Evolutionary conservation across 2,329 filamentous ascomycete species (phyloP).

Genomic region (Hymenoscyphus scutula): DNA sequence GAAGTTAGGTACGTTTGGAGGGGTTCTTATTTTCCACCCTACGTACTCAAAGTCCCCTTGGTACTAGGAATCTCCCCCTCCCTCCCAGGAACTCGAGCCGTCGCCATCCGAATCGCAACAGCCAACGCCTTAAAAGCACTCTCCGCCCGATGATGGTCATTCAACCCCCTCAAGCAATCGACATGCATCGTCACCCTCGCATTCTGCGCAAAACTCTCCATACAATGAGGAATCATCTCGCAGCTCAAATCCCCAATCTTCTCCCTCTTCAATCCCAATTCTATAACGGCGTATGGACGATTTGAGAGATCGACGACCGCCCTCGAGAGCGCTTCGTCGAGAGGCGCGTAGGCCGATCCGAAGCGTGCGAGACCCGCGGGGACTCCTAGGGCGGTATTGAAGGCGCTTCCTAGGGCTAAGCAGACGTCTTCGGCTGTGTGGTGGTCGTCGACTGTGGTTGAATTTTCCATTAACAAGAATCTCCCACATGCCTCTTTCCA

Average conservation of each 20-base stretch:
- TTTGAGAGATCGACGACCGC: conserved; percentile 95
- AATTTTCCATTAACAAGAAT: not conserved
- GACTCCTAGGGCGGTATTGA: conserved; percentile 74
- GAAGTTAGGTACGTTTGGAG: not conserved
- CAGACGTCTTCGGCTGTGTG: conserved; percentile 96
- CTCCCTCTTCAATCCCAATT: conserved; percentile 83
- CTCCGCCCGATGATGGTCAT: conserved; percentile 95
- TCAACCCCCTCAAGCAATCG: conserved; percentile 83
- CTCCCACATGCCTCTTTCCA: not conserved
- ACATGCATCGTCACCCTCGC: conserved; percentile 93
- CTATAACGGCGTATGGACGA: conserved; percentile 79
- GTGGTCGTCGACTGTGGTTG: conserved; percentile 81
- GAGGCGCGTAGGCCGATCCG: conserved; percentile 85
- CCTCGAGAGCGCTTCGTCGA: conserved; percentile 91
- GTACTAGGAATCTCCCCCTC: conserved; percentile 95
- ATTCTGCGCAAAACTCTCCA: conserved; percentile 90
- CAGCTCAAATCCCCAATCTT: conserved; percentile 90
- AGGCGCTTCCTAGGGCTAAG: conserved; percentile 83
- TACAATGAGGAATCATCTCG: conserved; percentile 96
- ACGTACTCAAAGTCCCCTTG: conserved; percentile 80
- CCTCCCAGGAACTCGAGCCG: conserved; percentile 68
- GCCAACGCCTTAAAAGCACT: conserved; percentile 96
- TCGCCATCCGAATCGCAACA: conserved; percentile 78
- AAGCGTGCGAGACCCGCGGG: conserved; percentile 84
- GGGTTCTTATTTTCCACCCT: conserved; percentile 14